These are phyloP conservation scores for Urtica urens DNA, from an alignment of 306 rosid species.

Conservation along the genomic window DNA sequence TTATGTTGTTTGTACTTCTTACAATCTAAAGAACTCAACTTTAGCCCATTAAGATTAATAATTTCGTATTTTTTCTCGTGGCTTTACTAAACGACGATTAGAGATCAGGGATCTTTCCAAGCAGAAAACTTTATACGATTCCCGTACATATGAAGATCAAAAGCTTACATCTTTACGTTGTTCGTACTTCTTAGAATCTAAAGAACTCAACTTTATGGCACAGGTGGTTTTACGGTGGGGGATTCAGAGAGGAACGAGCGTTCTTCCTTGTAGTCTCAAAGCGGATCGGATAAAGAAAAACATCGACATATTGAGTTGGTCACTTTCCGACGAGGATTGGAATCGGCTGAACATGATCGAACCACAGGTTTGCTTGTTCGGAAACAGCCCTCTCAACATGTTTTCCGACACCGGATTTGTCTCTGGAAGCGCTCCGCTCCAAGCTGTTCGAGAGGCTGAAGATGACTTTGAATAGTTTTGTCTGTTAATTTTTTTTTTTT, in stretches of 20 bases:
- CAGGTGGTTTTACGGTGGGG: constrained; percentile 34
- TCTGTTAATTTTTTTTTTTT: too few species aligned
- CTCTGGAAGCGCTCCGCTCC: constrained; percentile 35
- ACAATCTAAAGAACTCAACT: too few species aligned
- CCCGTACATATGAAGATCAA: too few species aligned
- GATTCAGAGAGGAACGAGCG: constrained; percentile 36
- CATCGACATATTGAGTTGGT: constrained; percentile 31
- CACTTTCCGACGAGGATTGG: constrained; percentile 33
- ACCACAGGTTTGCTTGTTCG: constrained; percentile 39
- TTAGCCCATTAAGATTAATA: too few species aligned
- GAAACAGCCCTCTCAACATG: constrained; percentile 29
- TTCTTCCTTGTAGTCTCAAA: constrained; percentile 31
- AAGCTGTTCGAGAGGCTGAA: constrained; percentile 33
- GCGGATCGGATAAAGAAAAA: constrained; percentile 27
- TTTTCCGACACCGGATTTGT: constrained; percentile 25
- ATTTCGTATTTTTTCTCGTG: too few species aligned
- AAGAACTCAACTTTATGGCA: constrained; percentile 1
- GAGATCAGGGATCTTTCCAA: too few species aligned
- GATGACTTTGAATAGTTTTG: constrained; percentile 37
- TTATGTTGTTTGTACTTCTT: too few species aligned
- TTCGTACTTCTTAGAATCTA: too few species aligned
- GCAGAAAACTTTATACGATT: too few species aligned
- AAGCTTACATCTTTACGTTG: too few species aligned
- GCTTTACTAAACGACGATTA: too few species aligned
- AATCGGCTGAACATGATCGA: constrained; percentile 31